Base-by-base conservation (phyloP, 2,329 filamentous ascomycete genomes). In the Trichoderma atroviride region DNA sequence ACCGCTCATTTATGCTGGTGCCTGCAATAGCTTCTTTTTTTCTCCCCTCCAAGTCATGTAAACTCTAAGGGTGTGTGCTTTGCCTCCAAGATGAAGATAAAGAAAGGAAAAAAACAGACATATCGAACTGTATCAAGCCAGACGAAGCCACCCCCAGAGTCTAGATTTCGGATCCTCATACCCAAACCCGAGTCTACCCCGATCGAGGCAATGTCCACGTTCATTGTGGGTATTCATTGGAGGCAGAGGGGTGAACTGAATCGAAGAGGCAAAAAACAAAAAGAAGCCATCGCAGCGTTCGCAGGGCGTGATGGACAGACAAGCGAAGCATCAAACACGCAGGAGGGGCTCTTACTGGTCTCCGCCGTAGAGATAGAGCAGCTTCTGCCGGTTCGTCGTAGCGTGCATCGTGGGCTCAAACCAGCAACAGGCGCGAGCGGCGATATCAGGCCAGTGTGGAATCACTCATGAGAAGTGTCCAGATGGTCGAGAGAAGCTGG, bases 341-440 rank as follows among this genome's bases (percentile, higher is more conserved):
- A 10, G 52, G 60, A 7, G 27, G 43, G 62, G 33, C 22, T 75
- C 79, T 75, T 75, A 83, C 82, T 75, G 76, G 69, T 78, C 75
- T 50, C 81, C 81, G 31, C 82, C 82, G 43, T 81, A 83, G 69
- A 83, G 79, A 70, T 78, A 80, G 4, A 75, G 74, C 57, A 77
- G 68, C 22, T 74, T 69, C 40, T 50, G 37, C 63, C 55, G 55
- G 24, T 14, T 53, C 62, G 67, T 31, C 52, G 40, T 29, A 37
- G 40, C 40, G 56, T 58, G 52, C 29, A 60, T 71, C 65, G 7
- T 47, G 31, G 53, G 22, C 7, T 37, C 22, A n/a, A 40, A 4
- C 16, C 22, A 55, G 40, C 10, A 35, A 43, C 24, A 37, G 37
- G 37, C 27, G 61, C 33, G 62, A n/a, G 37, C 62, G 62, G 53